These are phyloP conservation scores for Exophiala dermatitidis DNA, from an alignment of 2,329 filamentous ascomycete species.

Conservation along the genomic window DNA sequence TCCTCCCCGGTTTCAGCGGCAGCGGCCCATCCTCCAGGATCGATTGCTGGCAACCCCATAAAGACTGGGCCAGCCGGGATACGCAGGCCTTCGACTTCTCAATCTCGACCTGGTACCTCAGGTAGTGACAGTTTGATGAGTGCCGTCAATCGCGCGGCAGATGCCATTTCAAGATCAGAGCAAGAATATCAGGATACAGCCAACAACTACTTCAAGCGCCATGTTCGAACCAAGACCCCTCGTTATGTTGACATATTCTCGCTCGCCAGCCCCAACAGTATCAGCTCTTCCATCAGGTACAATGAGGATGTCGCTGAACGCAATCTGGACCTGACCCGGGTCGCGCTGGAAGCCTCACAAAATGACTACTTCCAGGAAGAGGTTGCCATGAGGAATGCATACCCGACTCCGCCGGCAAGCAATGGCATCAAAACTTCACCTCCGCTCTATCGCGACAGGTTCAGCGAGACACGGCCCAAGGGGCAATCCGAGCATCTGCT, in stretches of 20 bases:
- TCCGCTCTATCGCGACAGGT: neutral
- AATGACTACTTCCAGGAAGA: conserved; percentile 22
- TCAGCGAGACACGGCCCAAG: neutral
- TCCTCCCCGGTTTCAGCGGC: conserved; percentile 2
- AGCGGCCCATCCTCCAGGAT: neutral
- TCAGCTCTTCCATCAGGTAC: conserved; percentile 8
- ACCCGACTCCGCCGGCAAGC: conserved; percentile 10
- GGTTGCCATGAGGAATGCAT: conserved; percentile 24
- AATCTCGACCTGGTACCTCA: conserved; percentile 20
- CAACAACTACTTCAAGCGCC: conserved; percentile 6
- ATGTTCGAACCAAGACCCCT: conserved; percentile 12
- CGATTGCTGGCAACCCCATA: conserved; percentile 4
- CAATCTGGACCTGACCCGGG: conserved; percentile 17
- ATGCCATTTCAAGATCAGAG: conserved; percentile 13
- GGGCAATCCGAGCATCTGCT: neutral
- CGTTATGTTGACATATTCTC: conserved; percentile 25
- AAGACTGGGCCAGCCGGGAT: conserved; percentile 17
- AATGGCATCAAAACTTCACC: conserved; percentile 1
- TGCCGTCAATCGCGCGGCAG: conserved; percentile 24
- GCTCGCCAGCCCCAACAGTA: conserved; percentile 10
- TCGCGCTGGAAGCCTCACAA: conserved; percentile 16
- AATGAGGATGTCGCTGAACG: conserved; percentile 25
- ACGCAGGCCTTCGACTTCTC: conserved; percentile 13
- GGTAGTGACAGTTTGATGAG: conserved; percentile 24
- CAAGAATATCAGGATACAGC: conserved; percentile 14